Percentiles rank a stretch among this genome's conserved stretches.
These are phyloP conservation scores for Bonia amplexicaulis DNA, from an alignment of 176 grass and related monocot species.

Conservation along the genomic window DNA sequence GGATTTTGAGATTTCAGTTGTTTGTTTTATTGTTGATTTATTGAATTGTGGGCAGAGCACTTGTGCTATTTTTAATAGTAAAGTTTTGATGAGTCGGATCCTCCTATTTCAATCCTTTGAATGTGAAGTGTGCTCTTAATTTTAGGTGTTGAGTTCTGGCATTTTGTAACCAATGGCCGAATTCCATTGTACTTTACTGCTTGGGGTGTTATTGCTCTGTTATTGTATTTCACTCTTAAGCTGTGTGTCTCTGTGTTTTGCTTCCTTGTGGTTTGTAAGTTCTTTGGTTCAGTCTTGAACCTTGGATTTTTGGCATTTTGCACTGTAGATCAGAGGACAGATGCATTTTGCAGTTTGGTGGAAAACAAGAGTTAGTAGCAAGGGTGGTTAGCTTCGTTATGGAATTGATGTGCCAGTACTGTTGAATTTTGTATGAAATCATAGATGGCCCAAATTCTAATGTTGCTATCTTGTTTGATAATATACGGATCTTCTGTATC, in stretches of 20 bases:
- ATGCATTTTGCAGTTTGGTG: slow-evolving; percentile 12
- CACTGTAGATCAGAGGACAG: neutral
- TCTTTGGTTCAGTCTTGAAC: neutral
- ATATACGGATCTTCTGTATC: neutral
- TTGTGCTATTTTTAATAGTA: neutral
- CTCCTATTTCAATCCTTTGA: neutral
- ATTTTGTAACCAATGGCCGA: neutral
- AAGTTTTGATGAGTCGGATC: neutral
- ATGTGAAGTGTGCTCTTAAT: neutral
- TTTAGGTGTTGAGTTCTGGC: neutral
- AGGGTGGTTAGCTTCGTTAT: neutral
- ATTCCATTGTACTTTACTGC: neutral
- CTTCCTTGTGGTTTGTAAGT: neutral
- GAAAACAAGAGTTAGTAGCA: neutral
- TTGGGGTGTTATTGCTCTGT: neutral
- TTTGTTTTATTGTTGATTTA: neutral
- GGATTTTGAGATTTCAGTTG: neutral
- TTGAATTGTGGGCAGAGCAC: neutral
- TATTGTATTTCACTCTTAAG: neutral
- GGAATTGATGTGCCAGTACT: neutral
- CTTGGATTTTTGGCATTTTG: neutral
- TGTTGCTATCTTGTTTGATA: neutral
- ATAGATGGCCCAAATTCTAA: neutral
- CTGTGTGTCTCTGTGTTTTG: neutral
- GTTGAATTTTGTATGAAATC: neutral